These are phyloP conservation scores for Xylariales sp. DNA, from an alignment of 2,329 filamentous ascomycete genomes.

Conservation along the genomic window DNA sequence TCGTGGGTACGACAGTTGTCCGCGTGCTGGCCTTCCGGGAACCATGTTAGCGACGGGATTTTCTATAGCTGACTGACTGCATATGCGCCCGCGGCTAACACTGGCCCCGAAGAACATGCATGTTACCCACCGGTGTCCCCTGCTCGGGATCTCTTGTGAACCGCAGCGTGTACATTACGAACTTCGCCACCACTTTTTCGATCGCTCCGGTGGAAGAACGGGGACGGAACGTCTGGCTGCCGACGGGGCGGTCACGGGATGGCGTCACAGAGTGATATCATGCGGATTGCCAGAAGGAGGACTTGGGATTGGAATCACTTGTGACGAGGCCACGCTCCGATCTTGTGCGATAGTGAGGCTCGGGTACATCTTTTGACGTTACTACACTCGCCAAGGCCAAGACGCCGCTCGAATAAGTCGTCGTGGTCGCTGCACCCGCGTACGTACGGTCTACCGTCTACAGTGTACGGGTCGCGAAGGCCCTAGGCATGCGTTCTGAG, in stretches of 20 bases:
- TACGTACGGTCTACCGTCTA: slow-evolving; percentile 60
- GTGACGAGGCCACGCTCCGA: slow-evolving; percentile 67
- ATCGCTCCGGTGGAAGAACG: slow-evolving; percentile 37
- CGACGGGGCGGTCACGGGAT: slow-evolving; percentile 25
- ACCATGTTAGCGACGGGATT: slow-evolving; percentile 58
- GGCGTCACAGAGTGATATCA: slow-evolving; percentile 44
- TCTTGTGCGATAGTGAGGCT: slow-evolving; percentile 58
- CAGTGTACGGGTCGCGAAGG: slow-evolving; percentile 59
- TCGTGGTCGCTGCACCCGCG: slow-evolving; percentile 63
- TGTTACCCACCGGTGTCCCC: slow-evolving; percentile 53
- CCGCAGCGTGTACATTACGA: slow-evolving; percentile 22
- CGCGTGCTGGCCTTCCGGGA: slow-evolving; percentile 49
- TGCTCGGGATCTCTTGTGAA: slow-evolving; percentile 53
- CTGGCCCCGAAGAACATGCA: slow-evolving; percentile 22
- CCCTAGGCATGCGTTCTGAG: slow-evolving; percentile 59
- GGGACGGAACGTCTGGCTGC: slow-evolving; percentile 29
- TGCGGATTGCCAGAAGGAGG: slow-evolving; percentile 46
- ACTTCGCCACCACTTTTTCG: slow-evolving; percentile 36
- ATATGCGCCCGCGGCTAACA: slow-evolving; percentile 54
- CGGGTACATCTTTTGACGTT: slow-evolving; percentile 59
- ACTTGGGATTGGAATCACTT: slow-evolving; percentile 49
- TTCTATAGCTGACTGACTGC: slow-evolving; percentile 57
- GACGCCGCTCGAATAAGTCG: slow-evolving; percentile 58
- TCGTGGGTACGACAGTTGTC: slow-evolving; percentile 56
- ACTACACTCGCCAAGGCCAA: slow-evolving; percentile 59